Conservation (phyloP, 1,284 basidiomycete species). For the Entoloma clypeatum region DNA sequence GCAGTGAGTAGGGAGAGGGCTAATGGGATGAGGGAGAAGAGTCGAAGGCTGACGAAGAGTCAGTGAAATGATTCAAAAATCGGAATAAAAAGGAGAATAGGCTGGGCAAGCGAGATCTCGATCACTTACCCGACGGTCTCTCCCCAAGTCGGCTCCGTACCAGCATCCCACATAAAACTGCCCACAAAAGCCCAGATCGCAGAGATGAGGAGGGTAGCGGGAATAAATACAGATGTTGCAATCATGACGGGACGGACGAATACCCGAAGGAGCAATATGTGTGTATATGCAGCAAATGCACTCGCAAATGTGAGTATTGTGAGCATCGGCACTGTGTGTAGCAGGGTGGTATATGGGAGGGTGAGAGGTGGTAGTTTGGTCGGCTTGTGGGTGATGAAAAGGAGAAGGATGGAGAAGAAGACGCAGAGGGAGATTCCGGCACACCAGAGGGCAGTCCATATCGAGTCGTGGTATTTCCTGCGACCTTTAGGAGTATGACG, state of each 20-base stretch:
- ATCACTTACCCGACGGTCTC: constrained; percentile 72
- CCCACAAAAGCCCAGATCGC: constrained; percentile 87
- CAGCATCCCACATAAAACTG: constrained; percentile 81
- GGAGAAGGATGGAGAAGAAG: constrained; percentile 58
- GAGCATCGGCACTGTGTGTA: constrained; percentile 83
- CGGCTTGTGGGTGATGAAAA: constrained; percentile 49
- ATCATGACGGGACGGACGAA: constrained; percentile 83
- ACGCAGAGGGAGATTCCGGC: constrained; percentile 54
- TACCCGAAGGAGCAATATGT: constrained; percentile 73
- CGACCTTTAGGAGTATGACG: constrained; percentile 56
- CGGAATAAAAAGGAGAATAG: background rate
- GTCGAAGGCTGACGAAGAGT: constrained; percentile 40
- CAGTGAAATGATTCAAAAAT: background rate
- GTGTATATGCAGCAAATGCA: constrained; percentile 68
- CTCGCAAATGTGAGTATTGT: constrained; percentile 74
- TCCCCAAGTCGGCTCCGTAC: constrained; percentile 69
- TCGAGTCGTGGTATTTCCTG: constrained; percentile 66
- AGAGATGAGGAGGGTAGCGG: constrained; percentile 75
- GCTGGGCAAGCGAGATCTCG: too few species aligned
- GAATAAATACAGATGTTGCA: constrained; percentile 76
- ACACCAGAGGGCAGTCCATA: constrained; percentile 69
- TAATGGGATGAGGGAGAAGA: constrained; percentile 78
- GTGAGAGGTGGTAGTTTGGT: constrained; percentile 33
- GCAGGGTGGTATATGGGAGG: constrained; percentile 68
- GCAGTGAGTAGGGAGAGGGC: constrained; percentile 68